Conservation (phyloP, 495 filamentous ascomycete genomes). For the Usnea hakonensis region DNA sequence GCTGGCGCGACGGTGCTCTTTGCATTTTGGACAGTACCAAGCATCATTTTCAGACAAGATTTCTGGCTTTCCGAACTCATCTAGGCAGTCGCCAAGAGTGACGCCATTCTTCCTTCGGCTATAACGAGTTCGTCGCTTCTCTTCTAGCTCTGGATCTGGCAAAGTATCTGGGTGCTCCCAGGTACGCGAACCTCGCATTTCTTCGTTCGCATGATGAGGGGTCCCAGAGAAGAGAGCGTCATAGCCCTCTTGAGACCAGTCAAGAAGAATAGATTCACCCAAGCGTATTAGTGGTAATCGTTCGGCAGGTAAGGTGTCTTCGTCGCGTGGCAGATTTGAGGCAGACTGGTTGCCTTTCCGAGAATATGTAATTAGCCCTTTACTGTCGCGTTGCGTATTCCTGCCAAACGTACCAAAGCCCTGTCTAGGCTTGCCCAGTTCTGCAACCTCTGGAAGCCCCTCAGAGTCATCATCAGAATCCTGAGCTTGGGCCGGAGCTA, state of each 20-base stretch:
- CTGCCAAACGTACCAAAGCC: slow-evolving; percentile 22
- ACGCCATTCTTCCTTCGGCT: slow-evolving; percentile 65
- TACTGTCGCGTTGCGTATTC: slow-evolving; percentile 19
- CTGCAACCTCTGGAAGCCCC: slow-evolving; percentile 19
- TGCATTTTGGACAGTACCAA: slow-evolving; percentile 95
- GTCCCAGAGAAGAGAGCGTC: slow-evolving; percentile 61
- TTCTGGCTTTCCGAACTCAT: slow-evolving; percentile 87
- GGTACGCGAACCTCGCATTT: slow-evolving; percentile 46
- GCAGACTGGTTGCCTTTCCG: slow-evolving; percentile 24
- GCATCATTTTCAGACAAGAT: slow-evolving; percentile 88
- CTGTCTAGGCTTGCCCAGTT: slow-evolving; percentile 15
- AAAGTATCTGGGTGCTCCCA: slow-evolving; percentile 45
- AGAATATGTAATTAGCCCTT: slow-evolving; percentile 27
- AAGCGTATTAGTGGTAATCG: slow-evolving; percentile 58
- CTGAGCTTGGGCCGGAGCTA: slow-evolving; percentile 5
- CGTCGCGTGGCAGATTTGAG: slow-evolving; percentile 7
- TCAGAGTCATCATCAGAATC: slow-evolving; percentile 29
- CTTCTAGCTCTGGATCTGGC: slow-evolving; percentile 59
- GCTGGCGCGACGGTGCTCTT: slow-evolving; percentile 80
- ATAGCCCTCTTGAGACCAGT: slow-evolving; percentile 63
- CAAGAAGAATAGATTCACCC: slow-evolving; percentile 75
- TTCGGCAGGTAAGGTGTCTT: slow-evolving; percentile 2
- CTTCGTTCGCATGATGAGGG: slow-evolving; percentile 27
- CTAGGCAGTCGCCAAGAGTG: slow-evolving; percentile 80
- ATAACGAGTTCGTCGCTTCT: slow-evolving; percentile 49